Conservation (phyloP, 345 rosid genomes). For the Salix viminalis region DNA sequence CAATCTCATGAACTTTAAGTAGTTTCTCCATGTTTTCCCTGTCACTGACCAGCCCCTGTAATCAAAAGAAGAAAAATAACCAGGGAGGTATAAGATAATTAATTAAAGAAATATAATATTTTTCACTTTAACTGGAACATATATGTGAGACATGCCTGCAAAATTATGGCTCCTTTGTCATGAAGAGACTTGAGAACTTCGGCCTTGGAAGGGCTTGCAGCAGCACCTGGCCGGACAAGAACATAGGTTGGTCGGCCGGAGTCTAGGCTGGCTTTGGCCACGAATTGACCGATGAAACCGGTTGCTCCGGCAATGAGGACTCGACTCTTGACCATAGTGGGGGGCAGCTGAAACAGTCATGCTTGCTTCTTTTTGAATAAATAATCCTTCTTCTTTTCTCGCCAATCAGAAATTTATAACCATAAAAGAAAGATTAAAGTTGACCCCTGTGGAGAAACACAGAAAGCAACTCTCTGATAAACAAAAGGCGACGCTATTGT, state of each 20-base stretch:
- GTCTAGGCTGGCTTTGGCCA: constrained; percentile 52
- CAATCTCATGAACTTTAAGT: constrained; percentile 48
- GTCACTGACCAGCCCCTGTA: constrained; percentile 42
- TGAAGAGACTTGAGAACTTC: constrained; percentile 32
- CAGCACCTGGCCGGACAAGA: constrained; percentile 34
- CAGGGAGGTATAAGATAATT: neutral
- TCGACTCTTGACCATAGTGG: constrained; percentile 21
- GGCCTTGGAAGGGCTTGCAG: constrained; percentile 22
- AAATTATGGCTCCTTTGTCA: constrained; percentile 44
- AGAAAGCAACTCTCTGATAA: neutral
- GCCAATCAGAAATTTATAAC: neutral
- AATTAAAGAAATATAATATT: neutral
- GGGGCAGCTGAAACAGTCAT: neutral
- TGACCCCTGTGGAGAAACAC: neutral
- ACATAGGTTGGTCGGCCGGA: constrained; percentile 52
- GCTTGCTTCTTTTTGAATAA: neutral
- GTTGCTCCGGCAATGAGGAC: constrained; percentile 58
- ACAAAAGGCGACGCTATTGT: too few species aligned
- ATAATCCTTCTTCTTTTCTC: neutral
- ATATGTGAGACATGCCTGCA: constrained; percentile 23
- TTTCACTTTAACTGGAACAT: neutral
- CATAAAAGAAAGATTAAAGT: neutral
- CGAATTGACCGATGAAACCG: constrained; percentile 58
- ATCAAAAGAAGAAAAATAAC: neutral
- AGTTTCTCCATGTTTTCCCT: constrained; percentile 43